These are phyloP conservation scores for Colletotrichum sp. DNA, from an alignment of 2,329 filamentous ascomycete genomes.

Conservation along the genomic window DNA sequence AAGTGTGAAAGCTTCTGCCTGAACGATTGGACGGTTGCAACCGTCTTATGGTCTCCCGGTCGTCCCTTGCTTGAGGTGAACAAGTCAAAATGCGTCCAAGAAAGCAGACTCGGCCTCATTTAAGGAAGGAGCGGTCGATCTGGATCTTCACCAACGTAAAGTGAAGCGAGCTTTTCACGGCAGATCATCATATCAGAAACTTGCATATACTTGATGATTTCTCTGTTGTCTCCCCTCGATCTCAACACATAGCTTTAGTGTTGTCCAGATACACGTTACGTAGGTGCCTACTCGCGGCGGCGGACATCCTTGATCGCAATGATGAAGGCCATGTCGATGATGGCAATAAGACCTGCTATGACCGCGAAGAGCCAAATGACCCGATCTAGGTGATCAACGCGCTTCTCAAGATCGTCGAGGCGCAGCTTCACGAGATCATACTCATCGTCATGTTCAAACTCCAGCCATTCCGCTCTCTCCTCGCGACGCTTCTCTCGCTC, in stretches of 20 bases:
- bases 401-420: background rate
- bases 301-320: background rate
- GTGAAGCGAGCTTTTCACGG: background rate
- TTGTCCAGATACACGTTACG: background rate
- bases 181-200: background rate
- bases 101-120: background rate
- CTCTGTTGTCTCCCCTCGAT: background rate
- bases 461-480: background rate
- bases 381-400: background rate
- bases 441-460: background rate
- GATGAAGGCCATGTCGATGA: background rate
- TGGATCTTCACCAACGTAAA: background rate
- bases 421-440: background rate
- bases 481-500: background rate
- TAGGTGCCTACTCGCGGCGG: background rate
- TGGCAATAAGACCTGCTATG: background rate
- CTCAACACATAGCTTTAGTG: background rate
- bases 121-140: background rate
- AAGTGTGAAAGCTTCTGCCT: background rate
- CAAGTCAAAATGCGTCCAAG: background rate
- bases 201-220: background rate
- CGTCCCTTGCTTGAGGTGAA: background rate
- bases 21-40: accelerated
- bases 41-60: accelerated
- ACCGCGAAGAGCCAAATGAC: background rate